These are phyloP conservation scores for Ascocoryne sarcoides DNA, from an alignment of 2,329 filamentous ascomycete genomes.

Conservation along the genomic window DNA sequence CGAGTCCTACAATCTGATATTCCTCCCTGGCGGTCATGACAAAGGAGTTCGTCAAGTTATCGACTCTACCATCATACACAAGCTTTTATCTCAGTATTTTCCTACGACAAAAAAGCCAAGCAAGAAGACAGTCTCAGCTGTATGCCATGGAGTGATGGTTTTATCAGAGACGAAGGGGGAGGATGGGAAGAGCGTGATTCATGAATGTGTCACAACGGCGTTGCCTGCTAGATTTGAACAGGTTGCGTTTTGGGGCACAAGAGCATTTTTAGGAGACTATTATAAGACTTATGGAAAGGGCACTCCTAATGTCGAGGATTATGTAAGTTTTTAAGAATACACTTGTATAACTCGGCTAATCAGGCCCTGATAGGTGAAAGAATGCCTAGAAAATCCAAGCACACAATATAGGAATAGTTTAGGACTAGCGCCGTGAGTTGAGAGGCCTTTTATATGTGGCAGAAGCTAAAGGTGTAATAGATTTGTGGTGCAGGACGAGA, in stretches of 20 bases:
- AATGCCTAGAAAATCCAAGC: too few relatives aligned
- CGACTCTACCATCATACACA: conserved; percentile 38
- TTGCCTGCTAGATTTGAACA: conserved; percentile 42
- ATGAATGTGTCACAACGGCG: conserved; percentile 39
- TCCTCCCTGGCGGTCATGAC: conserved; percentile 45
- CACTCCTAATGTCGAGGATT: too few relatives aligned
- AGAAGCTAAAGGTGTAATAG: too few relatives aligned
- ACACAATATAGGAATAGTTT: too few relatives aligned
- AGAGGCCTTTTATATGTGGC: too few relatives aligned
- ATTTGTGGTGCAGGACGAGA: too few relatives aligned
- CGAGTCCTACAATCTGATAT: too few relatives aligned
- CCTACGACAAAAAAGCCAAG: conserved; percentile 37
- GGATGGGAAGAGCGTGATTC: conserved; percentile 38
- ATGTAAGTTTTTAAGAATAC: too few relatives aligned
- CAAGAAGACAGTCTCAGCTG: conserved; percentile 37
- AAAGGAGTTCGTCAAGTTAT: conserved; percentile 43
- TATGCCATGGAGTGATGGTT: conserved; percentile 46
- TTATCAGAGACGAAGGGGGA: conserved; percentile 35
- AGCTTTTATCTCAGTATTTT: conserved; percentile 38
- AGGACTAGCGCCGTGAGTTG: too few relatives aligned
- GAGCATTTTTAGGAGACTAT: conserved; percentile 40
- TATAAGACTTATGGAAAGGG: too few relatives aligned
- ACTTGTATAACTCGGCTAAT: too few relatives aligned
- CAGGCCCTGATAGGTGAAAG: too few relatives aligned
- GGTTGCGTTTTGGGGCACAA: conserved; percentile 39